These are phyloP conservation scores for Microsporum canis DNA, from an alignment of 2,329 filamentous ascomycete genomes.

Conservation along the genomic window DNA sequence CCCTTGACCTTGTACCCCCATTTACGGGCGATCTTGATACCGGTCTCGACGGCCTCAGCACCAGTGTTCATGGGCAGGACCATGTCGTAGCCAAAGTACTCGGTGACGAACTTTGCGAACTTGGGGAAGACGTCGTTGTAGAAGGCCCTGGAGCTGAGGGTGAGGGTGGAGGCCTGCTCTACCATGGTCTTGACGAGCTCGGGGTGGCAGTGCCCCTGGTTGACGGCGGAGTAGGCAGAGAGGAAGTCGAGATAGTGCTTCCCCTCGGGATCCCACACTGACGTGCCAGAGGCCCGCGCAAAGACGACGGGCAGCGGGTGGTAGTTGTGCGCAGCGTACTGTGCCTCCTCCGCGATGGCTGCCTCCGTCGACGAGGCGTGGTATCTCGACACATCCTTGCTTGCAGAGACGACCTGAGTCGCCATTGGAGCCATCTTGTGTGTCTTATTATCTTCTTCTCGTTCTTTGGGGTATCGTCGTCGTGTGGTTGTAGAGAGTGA, in stretches of 20 bases:
- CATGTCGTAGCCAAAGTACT: constrained; percentile 92
- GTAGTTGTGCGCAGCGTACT: constrained; percentile 95
- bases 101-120: constrained; percentile 84
- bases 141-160: constrained; percentile 87
- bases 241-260: constrained; percentile 95
- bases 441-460: not conserved
- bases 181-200: constrained; percentile 83
- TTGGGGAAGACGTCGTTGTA: constrained; percentile 97
- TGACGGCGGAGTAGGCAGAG: constrained; percentile 94
- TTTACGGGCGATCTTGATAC: constrained; percentile 89
- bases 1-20: constrained; percentile 97
- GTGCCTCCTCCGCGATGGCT: constrained; percentile 70
- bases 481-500: not conserved
- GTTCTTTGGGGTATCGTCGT: not conserved
- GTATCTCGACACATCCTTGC: constrained; percentile 31
- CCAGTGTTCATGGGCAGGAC: constrained; percentile 97
- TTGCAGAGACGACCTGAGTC: not conserved
- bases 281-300: constrained; percentile 67
- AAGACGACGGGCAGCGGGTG: constrained; percentile 94
- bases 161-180: constrained; percentile 80
- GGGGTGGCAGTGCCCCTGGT: constrained; percentile 96
- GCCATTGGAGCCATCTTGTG: not conserved
- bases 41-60: constrained; percentile 90
- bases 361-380: constrained; percentile 68
- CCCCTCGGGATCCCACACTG: constrained; percentile 95